Evolutionary conservation across 73 alveolate genomes (phyloP).

Genomic region (Breviolum minutum): DNA sequence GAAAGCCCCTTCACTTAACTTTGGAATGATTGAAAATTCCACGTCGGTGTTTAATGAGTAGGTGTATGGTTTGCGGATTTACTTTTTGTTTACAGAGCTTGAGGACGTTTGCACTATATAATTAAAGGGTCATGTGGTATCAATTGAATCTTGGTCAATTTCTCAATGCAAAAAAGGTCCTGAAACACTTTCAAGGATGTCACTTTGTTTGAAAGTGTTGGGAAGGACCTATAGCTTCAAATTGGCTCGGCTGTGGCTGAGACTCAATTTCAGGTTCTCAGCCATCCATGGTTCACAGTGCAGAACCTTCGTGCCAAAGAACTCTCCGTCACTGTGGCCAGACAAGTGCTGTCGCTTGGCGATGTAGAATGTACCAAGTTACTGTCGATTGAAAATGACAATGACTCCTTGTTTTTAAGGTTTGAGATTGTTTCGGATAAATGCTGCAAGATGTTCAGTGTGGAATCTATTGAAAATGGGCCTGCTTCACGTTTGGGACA

Average conservation of each 20-base stretch:
- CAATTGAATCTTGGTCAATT: too few relatives aligned
- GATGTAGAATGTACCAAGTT: not conserved
- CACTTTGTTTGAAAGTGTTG: not conserved
- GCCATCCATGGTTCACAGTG: conserved; percentile 23
- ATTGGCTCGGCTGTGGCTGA: not conserved
- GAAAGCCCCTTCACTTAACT: not conserved
- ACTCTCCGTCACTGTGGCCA: not conserved
- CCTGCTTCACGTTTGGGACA: too few relatives aligned
- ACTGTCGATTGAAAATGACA: not conserved
- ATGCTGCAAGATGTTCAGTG: not conserved
- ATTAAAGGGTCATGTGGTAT: too few relatives aligned
- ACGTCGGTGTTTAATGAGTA: too few relatives aligned
- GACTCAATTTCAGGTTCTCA: too few relatives aligned
- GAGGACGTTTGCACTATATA: too few relatives aligned
- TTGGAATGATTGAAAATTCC: too few relatives aligned
- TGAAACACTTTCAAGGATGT: not conserved
- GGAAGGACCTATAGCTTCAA: not conserved
- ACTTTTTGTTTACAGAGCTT: too few relatives aligned
- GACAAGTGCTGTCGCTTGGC: not conserved
- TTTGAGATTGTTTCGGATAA: too few relatives aligned
- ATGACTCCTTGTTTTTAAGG: too few relatives aligned
- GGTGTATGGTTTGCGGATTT: too few relatives aligned
- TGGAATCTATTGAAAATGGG: too few relatives aligned
- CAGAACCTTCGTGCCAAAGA: conserved; percentile 3
- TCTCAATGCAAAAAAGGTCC: not conserved